Percentiles rank a stretch among this genome's conserved stretches.
phyloP scores from a whole-genome alignment of 1,284 basidiomycete species.

The Tilletiaria anomala region DNA sequence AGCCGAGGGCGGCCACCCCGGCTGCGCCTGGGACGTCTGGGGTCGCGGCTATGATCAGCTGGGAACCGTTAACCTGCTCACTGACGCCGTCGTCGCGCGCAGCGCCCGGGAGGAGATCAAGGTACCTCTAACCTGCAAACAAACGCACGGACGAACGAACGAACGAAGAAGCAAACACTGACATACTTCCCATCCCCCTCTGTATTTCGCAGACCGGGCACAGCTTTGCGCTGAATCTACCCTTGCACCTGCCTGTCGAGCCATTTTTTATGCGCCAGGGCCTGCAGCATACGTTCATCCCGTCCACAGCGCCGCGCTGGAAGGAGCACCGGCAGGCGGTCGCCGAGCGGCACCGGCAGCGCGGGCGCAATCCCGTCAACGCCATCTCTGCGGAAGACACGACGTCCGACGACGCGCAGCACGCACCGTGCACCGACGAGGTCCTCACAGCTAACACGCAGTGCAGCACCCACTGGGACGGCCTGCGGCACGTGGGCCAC shows the following conservation, averaged over 20 bases:
- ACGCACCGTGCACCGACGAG: too few relatives aligned
- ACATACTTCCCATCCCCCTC: background rate
- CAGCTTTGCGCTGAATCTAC: slow-evolving; percentile 22
- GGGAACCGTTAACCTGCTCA: slow-evolving; percentile 57
- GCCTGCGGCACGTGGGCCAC: slow-evolving; percentile 41
- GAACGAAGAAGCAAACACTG: too few relatives aligned
- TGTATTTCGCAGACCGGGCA: slow-evolving; percentile 37
- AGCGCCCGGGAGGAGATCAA: slow-evolving; percentile 53
- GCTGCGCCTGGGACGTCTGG: slow-evolving; percentile 55
- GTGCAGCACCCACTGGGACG: slow-evolving; percentile 62
- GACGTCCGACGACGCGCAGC: background rate
- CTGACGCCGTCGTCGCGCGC: slow-evolving; percentile 50
- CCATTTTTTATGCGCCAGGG: slow-evolving; percentile 20
- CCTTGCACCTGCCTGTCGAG: slow-evolving; percentile 20
- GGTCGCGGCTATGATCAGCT: slow-evolving; percentile 55
- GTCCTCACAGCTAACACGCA: slow-evolving; percentile 48
- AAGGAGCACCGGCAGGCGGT: too few relatives aligned
- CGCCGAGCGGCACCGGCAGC: too few relatives aligned
- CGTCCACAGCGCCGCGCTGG: too few relatives aligned
- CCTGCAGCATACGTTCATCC: slow-evolving; percentile 7
- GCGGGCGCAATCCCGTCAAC: too few relatives aligned
- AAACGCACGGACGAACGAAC: too few relatives aligned
- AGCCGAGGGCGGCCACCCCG: slow-evolving; percentile 23
- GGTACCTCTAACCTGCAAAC: slow-evolving; percentile 22
- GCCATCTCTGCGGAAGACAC: too few relatives aligned